phyloP scores from a whole-genome alignment of 257 asterid genomes.

The Eustoma russellianum region DNA sequence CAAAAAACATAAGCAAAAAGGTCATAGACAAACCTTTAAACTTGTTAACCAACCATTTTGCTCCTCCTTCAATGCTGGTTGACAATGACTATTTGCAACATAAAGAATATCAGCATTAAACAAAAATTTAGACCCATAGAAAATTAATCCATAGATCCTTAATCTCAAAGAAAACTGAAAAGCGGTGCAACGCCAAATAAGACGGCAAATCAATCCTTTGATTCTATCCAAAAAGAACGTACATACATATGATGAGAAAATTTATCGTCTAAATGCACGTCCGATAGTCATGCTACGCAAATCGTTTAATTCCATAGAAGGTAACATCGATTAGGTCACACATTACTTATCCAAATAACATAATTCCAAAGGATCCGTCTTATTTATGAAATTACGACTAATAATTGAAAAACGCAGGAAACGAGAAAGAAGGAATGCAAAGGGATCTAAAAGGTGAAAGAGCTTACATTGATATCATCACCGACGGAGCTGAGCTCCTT shows the following conservation, averaged over 20 bases:
- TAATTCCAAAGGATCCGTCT: not conserved
- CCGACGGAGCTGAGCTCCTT: constrained; percentile 63
- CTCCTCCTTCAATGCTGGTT: constrained; percentile 65
- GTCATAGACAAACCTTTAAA: constrained; percentile 49
- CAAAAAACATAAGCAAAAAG: not conserved
- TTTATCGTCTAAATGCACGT: too few relatives aligned
- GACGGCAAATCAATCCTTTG: too few relatives aligned
- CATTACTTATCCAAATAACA: not conserved
- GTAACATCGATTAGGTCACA: not conserved
- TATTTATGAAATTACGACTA: not conserved
- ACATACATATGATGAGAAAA: too few relatives aligned
- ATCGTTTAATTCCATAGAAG: too few relatives aligned
- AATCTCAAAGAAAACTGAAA: too few relatives aligned
- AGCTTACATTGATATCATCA: constrained; percentile 61
- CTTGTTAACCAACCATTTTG: constrained; percentile 75
- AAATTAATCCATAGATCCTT: too few relatives aligned
- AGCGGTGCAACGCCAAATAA: too few relatives aligned
- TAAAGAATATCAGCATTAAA: constrained; percentile 10
- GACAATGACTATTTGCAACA: constrained; percentile 40
- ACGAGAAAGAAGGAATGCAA: not conserved
- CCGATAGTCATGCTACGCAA: too few relatives aligned
- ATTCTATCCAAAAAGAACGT: too few relatives aligned
- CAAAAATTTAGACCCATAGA: not conserved
- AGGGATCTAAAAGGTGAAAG: not conserved
- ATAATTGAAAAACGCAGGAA: not conserved